A percentile compares a stretch with the other conserved stretches of the same genome.
Conservation (phyloP, 2,329 filamentous ascomycete species). For the Ustulina deusta region DNA sequence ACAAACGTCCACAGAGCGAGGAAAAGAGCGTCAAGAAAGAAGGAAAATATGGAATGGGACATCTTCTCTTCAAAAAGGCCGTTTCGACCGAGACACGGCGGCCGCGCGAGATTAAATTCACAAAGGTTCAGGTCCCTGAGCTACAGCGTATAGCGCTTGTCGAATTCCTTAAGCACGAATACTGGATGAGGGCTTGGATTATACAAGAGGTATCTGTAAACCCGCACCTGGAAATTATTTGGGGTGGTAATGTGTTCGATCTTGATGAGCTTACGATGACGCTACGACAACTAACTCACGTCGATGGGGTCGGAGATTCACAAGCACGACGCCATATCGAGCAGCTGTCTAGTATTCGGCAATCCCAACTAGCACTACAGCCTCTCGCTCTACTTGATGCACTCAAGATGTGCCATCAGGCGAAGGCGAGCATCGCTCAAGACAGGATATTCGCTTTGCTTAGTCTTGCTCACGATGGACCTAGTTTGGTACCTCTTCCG, state of each 20-base stretch:
- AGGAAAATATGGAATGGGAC: background rate
- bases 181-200: conserved; percentile 6
- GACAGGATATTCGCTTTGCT: conserved; percentile 7
- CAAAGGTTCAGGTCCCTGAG: background rate
- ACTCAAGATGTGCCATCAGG: background rate
- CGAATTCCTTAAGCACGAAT: background rate
- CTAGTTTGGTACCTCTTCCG: background rate
- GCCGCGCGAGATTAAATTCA: background rate
- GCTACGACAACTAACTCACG: background rate
- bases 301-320: background rate
- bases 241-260: background rate
- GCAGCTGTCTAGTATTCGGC: background rate
- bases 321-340: conserved; percentile 2
- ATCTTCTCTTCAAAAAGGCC: background rate
- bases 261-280: background rate
- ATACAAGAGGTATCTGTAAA: conserved; percentile 11
- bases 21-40: background rate
- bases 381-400: background rate
- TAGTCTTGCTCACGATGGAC: background rate
- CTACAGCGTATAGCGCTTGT: background rate
- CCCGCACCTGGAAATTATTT: background rate
- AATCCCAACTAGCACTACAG: background rate
- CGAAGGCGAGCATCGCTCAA: background rate
- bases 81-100: background rate
- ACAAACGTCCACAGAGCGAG: background rate